Conservation (phyloP, 768 basidiomycete species). For the Termitomyces sp. region DNA sequence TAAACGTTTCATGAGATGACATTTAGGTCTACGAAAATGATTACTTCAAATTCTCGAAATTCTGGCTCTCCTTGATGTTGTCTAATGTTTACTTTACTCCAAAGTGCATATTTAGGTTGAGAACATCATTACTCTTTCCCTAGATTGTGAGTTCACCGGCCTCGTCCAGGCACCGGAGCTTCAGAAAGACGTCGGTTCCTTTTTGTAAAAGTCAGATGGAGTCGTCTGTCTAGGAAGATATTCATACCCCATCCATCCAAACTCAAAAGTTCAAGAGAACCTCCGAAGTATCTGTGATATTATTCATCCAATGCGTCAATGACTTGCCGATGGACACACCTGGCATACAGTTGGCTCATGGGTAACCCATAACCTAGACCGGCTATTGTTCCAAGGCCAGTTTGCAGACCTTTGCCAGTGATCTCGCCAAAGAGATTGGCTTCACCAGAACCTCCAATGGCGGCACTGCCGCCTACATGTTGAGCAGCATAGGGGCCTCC, state of each 20-base stretch:
- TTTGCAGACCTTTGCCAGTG: slow-evolving; percentile 68
- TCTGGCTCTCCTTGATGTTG: background rate
- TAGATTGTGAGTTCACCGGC: slow-evolving; percentile 38
- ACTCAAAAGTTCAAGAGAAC: slow-evolving; percentile 74
- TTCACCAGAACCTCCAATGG: slow-evolving; percentile 40
- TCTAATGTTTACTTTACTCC: background rate
- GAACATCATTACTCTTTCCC: background rate
- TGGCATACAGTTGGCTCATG: slow-evolving; percentile 72
- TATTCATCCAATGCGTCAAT: background rate
- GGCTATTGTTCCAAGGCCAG: slow-evolving; percentile 84
- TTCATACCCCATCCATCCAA: slow-evolving; percentile 78
- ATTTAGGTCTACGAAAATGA: background rate
- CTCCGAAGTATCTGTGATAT: slow-evolving; percentile 70
- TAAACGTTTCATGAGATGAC: slow-evolving; percentile 15
- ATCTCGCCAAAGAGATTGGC: slow-evolving; percentile 71
- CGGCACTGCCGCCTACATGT: slow-evolving; percentile 67
- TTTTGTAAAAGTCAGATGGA: slow-evolving; percentile 1
- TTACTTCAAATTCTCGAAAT: background rate
- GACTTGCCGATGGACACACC: slow-evolving; percentile 24
- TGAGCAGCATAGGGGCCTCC: slow-evolving; percentile 79
- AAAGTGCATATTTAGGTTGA: background rate
- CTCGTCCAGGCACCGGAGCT: slow-evolving; percentile 44
- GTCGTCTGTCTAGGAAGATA: background rate
- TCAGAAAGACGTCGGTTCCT: slow-evolving; percentile 48
- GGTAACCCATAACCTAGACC: slow-evolving; percentile 85